Conservation (phyloP, 768 basidiomycete genomes). For the Leccinum rimulosum region DNA sequence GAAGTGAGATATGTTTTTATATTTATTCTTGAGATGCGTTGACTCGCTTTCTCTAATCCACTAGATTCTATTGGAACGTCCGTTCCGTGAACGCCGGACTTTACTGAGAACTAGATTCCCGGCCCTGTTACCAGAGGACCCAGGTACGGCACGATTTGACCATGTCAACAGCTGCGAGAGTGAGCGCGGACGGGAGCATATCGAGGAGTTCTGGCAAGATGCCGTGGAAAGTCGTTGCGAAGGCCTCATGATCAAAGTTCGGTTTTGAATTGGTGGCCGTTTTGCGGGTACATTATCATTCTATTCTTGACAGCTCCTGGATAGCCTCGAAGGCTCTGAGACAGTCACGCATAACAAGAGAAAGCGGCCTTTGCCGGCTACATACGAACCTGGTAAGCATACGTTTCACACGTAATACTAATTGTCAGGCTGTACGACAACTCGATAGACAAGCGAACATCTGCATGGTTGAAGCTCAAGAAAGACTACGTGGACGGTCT, state of each 20-base stretch:
- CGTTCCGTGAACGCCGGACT: slow-evolving; percentile 69
- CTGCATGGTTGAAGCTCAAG: slow-evolving; percentile 89
- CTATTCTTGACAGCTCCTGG: slow-evolving; percentile 52
- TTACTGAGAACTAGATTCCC: slow-evolving; percentile 66
- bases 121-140: slow-evolving; percentile 43
- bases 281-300: background rate
- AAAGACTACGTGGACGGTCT: slow-evolving; percentile 85
- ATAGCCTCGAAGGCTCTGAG: slow-evolving; percentile 45
- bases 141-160: slow-evolving; percentile 55
- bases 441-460: slow-evolving; percentile 69
- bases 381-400: slow-evolving; percentile 71
- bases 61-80: slow-evolving; percentile 63
- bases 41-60: background rate
- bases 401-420: background rate
- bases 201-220: slow-evolving; percentile 74
- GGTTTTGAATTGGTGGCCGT: slow-evolving; percentile 8
- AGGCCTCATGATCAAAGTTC: slow-evolving; percentile 91
- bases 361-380: slow-evolving; percentile 73
- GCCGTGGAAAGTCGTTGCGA: slow-evolving; percentile 79
- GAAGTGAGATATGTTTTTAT: slow-evolving; percentile 47
- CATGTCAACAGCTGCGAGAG: slow-evolving; percentile 77
- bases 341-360: slow-evolving; percentile 36
- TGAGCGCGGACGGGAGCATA: slow-evolving; percentile 52
- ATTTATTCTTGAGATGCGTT: background rate
- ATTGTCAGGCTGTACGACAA: background rate